Conservation (phyloP, 306 rosid genomes). For the Quercus agrifolia region DNA sequence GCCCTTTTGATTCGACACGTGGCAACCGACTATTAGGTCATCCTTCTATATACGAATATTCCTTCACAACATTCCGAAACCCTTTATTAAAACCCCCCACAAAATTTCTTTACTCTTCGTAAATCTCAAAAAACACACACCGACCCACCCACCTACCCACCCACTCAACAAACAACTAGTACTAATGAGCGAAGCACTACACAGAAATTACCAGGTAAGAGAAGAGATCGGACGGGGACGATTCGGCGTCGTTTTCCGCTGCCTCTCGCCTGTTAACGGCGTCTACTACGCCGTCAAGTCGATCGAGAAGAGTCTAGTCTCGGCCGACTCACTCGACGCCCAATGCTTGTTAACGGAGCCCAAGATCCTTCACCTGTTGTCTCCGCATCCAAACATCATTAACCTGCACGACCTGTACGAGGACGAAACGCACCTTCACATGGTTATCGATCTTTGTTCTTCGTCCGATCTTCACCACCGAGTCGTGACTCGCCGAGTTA, state of each 20-base stretch:
- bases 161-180: background rate
- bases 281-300: constrained; percentile 49
- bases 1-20: constrained; percentile 20
- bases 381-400: constrained; percentile 53
- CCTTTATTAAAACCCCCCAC: background rate
- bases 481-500: background rate
- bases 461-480: constrained; percentile 43
- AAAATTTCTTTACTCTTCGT: too few relatives aligned
- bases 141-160: background rate
- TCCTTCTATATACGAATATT: constrained; percentile 14
- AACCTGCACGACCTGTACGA: constrained; percentile 44
- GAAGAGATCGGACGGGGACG: constrained; percentile 67
- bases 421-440: constrained; percentile 52
- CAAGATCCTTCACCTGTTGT: constrained; percentile 44
- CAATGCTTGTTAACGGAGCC: constrained; percentile 56
- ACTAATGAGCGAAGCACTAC: constrained; percentile 48
- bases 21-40: background rate
- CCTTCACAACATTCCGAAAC: constrained; percentile 9
- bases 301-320: constrained; percentile 40
- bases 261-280: constrained; percentile 23
- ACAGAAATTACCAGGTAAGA: constrained; percentile 39
- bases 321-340: constrained; percentile 47
- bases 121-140: background rate
- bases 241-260: constrained; percentile 65
- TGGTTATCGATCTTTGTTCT: constrained; percentile 60